Conservation (phyloP, 73 alveolate genomes). For the Paramecium sexaurelia region DNA sequence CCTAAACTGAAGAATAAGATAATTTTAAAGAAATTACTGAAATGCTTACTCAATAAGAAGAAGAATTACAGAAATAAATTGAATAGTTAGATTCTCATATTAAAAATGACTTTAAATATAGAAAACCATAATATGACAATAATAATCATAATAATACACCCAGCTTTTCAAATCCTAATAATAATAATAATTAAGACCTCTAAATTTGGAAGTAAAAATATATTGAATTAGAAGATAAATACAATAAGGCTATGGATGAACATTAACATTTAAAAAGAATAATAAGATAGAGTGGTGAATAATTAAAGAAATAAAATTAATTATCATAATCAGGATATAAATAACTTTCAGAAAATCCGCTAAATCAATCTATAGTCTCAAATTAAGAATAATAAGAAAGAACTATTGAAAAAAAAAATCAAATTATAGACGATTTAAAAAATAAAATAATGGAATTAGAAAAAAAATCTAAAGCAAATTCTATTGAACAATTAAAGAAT, state of each 20-base stretch:
- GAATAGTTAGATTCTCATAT: background rate
- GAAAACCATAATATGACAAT: background rate
- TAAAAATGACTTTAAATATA: background rate
- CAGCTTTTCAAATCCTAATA: background rate
- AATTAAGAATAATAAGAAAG: conserved; percentile 17
- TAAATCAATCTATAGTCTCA: background rate
- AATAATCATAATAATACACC: background rate
- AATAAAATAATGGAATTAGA: conserved; percentile 11
- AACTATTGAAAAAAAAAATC: conserved; percentile 35
- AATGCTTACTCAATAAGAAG: conserved; percentile 22
- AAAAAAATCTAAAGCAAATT: background rate
- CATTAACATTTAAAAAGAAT: background rate
- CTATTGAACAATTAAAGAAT: background rate
- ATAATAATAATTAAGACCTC: background rate
- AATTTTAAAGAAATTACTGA: conserved; percentile 2
- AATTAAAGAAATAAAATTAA: background rate
- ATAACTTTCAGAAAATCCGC: background rate
- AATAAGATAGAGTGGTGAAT: conserved; percentile 23
- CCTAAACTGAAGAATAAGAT: background rate
- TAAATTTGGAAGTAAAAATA: background rate
- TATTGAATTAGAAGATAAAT: background rate
- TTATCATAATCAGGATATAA: background rate
- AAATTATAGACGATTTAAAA: background rate
- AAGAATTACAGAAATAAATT: background rate
- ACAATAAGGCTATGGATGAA: background rate